phyloP scores from a whole-genome alignment of 345 rosid species.

The Linum trigynum region DNA sequence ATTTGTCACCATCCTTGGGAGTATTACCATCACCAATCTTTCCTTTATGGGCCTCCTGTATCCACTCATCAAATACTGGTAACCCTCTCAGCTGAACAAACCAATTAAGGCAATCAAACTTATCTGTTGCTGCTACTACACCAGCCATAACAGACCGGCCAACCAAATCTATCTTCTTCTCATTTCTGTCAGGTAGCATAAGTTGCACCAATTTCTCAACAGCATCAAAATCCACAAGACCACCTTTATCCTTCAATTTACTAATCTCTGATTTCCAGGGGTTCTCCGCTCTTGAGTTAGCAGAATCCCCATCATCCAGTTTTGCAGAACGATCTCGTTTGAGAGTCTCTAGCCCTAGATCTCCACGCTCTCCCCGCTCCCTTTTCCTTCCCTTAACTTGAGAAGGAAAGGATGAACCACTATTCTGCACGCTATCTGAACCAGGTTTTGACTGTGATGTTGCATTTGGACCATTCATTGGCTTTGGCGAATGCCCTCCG shows the following conservation, averaged over 20 bases:
- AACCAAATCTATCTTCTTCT: slow-evolving; percentile 58
- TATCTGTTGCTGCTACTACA: slow-evolving; percentile 73
- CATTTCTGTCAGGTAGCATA: slow-evolving; percentile 57
- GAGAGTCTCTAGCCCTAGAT: slow-evolving; percentile 56
- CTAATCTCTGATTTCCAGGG: slow-evolving; percentile 53
- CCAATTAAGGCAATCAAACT: slow-evolving; percentile 58
- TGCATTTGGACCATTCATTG: slow-evolving; percentile 66
- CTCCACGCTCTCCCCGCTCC: slow-evolving; percentile 69
- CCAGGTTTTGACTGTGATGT: slow-evolving; percentile 60
- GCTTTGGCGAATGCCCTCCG: slow-evolving; percentile 3
- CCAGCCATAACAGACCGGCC: slow-evolving; percentile 59
- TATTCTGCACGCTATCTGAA: slow-evolving; percentile 57
- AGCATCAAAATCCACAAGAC: slow-evolving; percentile 64
- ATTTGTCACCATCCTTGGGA: slow-evolving; percentile 55
- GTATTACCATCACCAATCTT: slow-evolving; percentile 59
- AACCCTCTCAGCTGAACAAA: slow-evolving; percentile 83
- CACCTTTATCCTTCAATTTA: slow-evolving; percentile 69
- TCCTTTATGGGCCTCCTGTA: slow-evolving; percentile 88
- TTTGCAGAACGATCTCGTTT: slow-evolving; percentile 56
- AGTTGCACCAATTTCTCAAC: slow-evolving; percentile 76
- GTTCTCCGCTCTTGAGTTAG: slow-evolving; percentile 41
- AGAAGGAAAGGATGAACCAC: slow-evolving; percentile 43
- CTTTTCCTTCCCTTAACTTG: slow-evolving; percentile 86
- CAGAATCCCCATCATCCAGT: slow-evolving; percentile 58
- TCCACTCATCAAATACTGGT: slow-evolving; percentile 89